phyloP scores from a whole-genome alignment of 495 filamentous ascomycete genomes.

The Tricharina praecox region DNA sequence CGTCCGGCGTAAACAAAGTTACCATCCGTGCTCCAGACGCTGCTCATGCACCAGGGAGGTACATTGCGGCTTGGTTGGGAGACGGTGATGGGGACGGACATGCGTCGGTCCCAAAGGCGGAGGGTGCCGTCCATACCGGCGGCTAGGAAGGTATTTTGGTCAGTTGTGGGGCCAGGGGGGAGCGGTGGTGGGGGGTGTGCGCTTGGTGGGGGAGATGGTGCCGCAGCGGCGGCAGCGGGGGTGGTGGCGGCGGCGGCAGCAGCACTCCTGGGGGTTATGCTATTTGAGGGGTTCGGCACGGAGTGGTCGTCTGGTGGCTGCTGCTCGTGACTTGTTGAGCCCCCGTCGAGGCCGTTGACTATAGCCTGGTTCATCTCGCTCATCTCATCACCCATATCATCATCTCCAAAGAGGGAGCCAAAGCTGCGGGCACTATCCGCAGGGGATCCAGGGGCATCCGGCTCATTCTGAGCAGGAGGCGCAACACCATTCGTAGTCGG shows the following conservation, averaged over 20 bases:
- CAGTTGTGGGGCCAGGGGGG: slow-evolving; percentile 10
- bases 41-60: slow-evolving; percentile 94
- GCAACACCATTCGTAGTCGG: slow-evolving; percentile 28
- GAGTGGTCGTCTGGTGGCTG: too few relatives aligned
- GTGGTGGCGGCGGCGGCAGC: not conserved
- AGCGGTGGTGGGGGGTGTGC: slow-evolving; percentile 13
- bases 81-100: slow-evolving; percentile 51
- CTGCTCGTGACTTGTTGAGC: too few relatives aligned
- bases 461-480: slow-evolving; percentile 30
- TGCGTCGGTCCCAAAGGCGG: slow-evolving; percentile 77
- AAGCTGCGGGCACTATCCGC: slow-evolving; percentile 19
- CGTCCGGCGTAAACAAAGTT: slow-evolving; percentile 90
- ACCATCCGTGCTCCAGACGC: slow-evolving; percentile 92
- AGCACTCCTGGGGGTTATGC: not conserved
- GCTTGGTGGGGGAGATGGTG: not conserved
- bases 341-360: slow-evolving; percentile 34
- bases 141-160: slow-evolving; percentile 54
- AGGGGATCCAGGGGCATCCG: slow-evolving; percentile 37
- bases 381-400: slow-evolving; percentile 51
- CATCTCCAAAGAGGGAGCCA: slow-evolving; percentile 46
- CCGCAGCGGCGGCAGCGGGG: not conserved
- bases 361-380: slow-evolving; percentile 74
- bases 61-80: slow-evolving; percentile 42
- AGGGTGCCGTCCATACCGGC: slow-evolving; percentile 78
- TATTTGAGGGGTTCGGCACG: not conserved